Evolutionary conservation across 2,329 filamentous ascomycete genomes (phyloP).

Genomic region (Lizonia empirigonia): DNA sequence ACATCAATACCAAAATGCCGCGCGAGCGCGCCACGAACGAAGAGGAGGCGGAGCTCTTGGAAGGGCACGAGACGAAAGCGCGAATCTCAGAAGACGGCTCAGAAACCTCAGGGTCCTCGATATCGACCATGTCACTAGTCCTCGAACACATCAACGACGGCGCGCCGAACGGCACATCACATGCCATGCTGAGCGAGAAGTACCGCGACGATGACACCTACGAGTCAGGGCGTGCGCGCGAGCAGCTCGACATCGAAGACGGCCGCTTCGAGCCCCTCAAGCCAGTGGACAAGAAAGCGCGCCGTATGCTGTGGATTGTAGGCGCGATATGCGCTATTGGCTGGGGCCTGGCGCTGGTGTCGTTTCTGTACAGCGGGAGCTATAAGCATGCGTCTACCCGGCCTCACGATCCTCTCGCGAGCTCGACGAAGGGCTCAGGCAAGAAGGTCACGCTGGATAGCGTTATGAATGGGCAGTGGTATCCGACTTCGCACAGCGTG

Average conservation of each 20-base stretch:
- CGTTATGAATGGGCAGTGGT: slow-evolving; percentile 70
- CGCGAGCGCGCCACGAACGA: slow-evolving; percentile 44
- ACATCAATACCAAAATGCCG: slow-evolving; percentile 35
- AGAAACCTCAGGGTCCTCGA: slow-evolving; percentile 69
- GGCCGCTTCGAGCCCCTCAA: slow-evolving; percentile 53
- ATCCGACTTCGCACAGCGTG: slow-evolving; percentile 67
- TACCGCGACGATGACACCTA: slow-evolving; percentile 50
- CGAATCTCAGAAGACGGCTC: slow-evolving; percentile 45
- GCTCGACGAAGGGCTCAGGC: slow-evolving; percentile 64
- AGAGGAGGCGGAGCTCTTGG: slow-evolving; percentile 55
- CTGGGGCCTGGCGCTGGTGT: slow-evolving; percentile 71
- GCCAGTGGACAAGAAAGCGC: slow-evolving; percentile 69
- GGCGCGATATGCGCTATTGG: slow-evolving; percentile 65
- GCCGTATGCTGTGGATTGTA: slow-evolving; percentile 66
- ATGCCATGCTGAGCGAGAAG: slow-evolving; percentile 39
- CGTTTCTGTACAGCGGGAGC: slow-evolving; percentile 69
- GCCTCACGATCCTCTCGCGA: slow-evolving; percentile 72
- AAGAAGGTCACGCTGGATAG: slow-evolving; percentile 77
- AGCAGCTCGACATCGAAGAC: slow-evolving; percentile 57
- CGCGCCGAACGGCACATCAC: slow-evolving; percentile 44
- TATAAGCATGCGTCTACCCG: slow-evolving; percentile 69
- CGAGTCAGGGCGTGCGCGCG: slow-evolving; percentile 55
- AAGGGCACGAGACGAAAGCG: slow-evolving; percentile 38
- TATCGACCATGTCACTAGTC: slow-evolving; percentile 82
- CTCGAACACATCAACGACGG: slow-evolving; percentile 75